phyloP scores from a whole-genome alignment of 106 monocot genomes.

The Hemerocallis citrina region DNA sequence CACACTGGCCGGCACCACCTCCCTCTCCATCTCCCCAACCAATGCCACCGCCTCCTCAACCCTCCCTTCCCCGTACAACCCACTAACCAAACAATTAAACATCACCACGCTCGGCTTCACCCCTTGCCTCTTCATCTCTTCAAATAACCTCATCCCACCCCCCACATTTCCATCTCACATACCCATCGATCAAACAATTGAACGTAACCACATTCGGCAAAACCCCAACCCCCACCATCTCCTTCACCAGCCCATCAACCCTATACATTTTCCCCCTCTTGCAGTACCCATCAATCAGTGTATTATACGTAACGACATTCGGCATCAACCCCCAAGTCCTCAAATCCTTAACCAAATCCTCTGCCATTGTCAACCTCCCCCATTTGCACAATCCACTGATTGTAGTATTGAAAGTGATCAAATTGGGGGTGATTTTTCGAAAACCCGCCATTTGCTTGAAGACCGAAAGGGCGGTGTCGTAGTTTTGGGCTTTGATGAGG shows the following conservation, averaged over 20 bases:
- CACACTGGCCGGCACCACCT: constrained; percentile 35
- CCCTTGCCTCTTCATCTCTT: constrained; percentile 60
- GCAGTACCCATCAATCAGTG: constrained; percentile 60
- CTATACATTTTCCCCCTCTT: constrained; percentile 63
- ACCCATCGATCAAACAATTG: constrained; percentile 70
- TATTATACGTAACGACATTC: constrained; percentile 63
- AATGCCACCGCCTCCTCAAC: constrained; percentile 44
- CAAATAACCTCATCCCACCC: constrained; percentile 54
- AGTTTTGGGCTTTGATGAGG: constrained; percentile 26
- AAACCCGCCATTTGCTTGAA: constrained; percentile 30
- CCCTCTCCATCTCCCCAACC: constrained; percentile 49
- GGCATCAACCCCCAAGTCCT: constrained; percentile 57
- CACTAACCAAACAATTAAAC: constrained; percentile 61
- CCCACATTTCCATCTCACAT: constrained; percentile 57
- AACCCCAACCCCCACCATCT: constrained; percentile 48
- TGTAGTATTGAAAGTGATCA: constrained; percentile 67
- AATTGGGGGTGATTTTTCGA: constrained; percentile 46
- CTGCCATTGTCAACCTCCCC: constrained; percentile 46
- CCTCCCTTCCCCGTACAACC: constrained; percentile 40
- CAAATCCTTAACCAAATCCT: constrained; percentile 65
- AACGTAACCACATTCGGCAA: constrained; percentile 65
- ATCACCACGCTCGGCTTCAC: constrained; percentile 41
- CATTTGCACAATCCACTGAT: constrained; percentile 52
- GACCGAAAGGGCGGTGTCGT: constrained; percentile 25
- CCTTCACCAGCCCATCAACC: constrained; percentile 47